A percentile compares a stretch with the other conserved stretches of the same genome.
phyloP scores from a whole-genome alignment of 192 early-diverging fungal species.

The Chytriomyces hyalinus region DNA sequence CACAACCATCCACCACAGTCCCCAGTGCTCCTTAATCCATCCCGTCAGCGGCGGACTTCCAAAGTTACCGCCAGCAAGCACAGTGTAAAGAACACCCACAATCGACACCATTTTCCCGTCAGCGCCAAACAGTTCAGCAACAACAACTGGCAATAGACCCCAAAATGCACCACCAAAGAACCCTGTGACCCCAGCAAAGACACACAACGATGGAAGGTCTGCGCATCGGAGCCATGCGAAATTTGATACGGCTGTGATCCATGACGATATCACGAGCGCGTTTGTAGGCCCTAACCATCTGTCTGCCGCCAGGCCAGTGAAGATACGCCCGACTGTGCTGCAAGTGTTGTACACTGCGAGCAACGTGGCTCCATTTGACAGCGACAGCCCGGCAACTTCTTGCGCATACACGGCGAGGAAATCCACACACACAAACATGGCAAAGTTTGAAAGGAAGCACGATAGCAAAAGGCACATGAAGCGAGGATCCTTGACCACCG shows the following conservation, averaged over 20 bases:
- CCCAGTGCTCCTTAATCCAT: conserved; percentile 5
- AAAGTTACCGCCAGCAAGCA: conserved; percentile 33
- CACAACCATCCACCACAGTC: conserved; percentile 15
- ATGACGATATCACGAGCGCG: conserved; percentile 56
- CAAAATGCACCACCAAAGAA: conserved; percentile 14
- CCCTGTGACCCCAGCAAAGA: conserved; percentile 52
- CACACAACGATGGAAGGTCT: conserved; percentile 13
- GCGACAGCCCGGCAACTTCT: background rate
- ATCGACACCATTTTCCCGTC: conserved; percentile 19
- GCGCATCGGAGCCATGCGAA: conserved; percentile 14
- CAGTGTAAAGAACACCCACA: conserved; percentile 24
- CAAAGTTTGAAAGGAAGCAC: conserved; percentile 50
- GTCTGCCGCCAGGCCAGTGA: conserved; percentile 69
- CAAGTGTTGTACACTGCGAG: conserved; percentile 71
- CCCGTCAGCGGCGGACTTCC: conserved; percentile 23
- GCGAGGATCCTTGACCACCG: conserved; percentile 24
- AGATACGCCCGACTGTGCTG: conserved; percentile 65
- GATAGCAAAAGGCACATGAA: conserved; percentile 14
- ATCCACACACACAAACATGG: conserved; percentile 6
- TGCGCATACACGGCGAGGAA: conserved; percentile 9
- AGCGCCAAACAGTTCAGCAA: conserved; percentile 24
- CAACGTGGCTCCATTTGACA: background rate
- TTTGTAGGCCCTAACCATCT: conserved; percentile 65
- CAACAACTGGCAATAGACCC: conserved; percentile 46
- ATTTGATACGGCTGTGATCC: conserved; percentile 25